Evolutionary conservation across 352 stramenopile species (phyloP), one percentile per base, ranked within the genome.

Genomic region (Lagenidium giganteum): DNA sequence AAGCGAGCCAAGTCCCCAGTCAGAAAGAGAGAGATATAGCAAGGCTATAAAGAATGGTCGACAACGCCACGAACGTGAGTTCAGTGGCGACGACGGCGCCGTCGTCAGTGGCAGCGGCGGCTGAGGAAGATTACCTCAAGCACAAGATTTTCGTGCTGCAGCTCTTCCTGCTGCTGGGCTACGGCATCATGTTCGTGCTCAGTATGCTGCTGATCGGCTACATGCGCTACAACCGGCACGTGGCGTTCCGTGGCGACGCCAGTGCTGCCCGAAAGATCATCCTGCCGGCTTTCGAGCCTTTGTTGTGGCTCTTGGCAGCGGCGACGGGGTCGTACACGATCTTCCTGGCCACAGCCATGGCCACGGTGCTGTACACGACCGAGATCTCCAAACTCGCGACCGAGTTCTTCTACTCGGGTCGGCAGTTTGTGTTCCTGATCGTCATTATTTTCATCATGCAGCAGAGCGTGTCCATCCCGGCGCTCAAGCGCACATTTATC

Each of bases 371-470:
- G 20, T 58, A 55, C 54, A 23, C 32, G 12, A 18, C 20, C 4
- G 23, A 30, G 8, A 20, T 56, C 6, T 47, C 51, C 13, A 29
- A 21, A 8, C 12, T 74, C 23, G 27, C 37, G 11, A 57, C 47
- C 17, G 61, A 70, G 25, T 21, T 42, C 5, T 57, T 53, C 29
- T 76, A 69, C 45, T 48, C 58, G 11, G 66, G 66, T 13, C 51
- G 59, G 2, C 66, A 73, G 43, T 70, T 77, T 39, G 44, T 61
- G 9, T 51, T 70, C 20, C 28, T 76, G 30, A 51, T 66, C 27
- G 52, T 70, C 32, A 48, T 67, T n/a, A 31, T 70, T 9, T 68
- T 62, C 31, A 50, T 68, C 30, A 39, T 57, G 16, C 65, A 76
- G 36, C 64, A 67, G 36, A 67, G 56, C 27, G 47, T 76, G n/a